Conservation (phyloP, 106 monocot genomes). For the Dioscorea dumetorum region DNA sequence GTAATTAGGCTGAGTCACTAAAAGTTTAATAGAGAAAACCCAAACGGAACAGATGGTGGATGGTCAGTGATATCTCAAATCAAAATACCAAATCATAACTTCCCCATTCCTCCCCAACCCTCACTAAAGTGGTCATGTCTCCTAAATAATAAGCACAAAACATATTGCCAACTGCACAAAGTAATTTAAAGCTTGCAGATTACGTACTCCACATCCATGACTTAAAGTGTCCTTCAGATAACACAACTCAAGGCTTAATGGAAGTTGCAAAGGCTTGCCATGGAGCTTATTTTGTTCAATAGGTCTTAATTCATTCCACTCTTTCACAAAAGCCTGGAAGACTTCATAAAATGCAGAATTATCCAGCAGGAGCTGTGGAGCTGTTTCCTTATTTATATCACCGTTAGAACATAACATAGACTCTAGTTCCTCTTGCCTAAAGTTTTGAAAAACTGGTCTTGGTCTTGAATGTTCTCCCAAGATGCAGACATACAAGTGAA, state of each 20-base stretch:
- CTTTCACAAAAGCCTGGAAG: conserved; percentile 53
- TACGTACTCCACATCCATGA: conserved; percentile 58
- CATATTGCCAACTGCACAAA: too few species aligned
- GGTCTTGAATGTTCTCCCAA: conserved; percentile 64
- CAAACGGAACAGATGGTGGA: too few species aligned
- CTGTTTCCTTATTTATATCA: conserved; percentile 13
- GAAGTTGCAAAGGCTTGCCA: conserved; percentile 92
- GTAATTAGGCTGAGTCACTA: too few species aligned
- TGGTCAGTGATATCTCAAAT: too few species aligned
- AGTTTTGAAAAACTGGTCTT: conserved; percentile 72
- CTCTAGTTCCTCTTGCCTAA: conserved; percentile 78
- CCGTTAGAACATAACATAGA: conserved; percentile 16
- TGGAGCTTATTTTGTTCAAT: conserved; percentile 74
- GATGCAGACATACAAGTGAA: conserved; percentile 83
- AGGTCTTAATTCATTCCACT: conserved; percentile 82
- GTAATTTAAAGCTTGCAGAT: not conserved
- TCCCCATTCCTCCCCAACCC: too few species aligned
- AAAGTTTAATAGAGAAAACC: too few species aligned
- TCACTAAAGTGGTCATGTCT: too few species aligned
- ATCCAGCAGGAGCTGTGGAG: conserved; percentile 25
- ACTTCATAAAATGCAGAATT: conserved; percentile 44
- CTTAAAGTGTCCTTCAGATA: conserved; percentile 73
- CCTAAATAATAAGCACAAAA: too few species aligned
- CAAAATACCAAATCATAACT: too few species aligned
- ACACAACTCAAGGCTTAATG: conserved; percentile 70